Evolutionary conservation across 768 basidiomycete species (phyloP).

Genomic region (Crucibulum laeve): DNA sequence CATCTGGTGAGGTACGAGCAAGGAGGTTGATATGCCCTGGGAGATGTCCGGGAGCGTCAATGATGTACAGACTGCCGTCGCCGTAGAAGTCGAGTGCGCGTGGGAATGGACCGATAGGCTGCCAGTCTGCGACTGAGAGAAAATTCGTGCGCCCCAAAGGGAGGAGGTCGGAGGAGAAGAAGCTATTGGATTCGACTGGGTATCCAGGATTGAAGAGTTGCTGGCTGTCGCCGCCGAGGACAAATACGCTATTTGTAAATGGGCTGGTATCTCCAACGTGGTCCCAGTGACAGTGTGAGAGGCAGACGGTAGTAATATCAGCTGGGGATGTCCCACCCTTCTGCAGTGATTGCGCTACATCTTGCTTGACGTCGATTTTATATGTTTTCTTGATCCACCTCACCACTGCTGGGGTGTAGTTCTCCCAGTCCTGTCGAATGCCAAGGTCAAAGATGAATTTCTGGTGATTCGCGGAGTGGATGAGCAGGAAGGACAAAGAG

Average conservation of each 20-base stretch:
- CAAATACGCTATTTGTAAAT: conserved; percentile 41
- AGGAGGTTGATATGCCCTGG: conserved; percentile 51
- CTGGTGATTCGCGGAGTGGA: conserved; percentile 34
- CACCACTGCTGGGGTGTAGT: conserved; percentile 28
- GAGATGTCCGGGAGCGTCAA: conserved; percentile 56
- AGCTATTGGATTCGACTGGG: conserved; percentile 32
- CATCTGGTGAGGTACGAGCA: conserved; percentile 47
- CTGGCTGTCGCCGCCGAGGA: conserved; percentile 39
- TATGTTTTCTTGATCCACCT: conserved; percentile 19
- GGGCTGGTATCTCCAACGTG: conserved; percentile 42
- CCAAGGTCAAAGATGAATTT: conserved; percentile 55
- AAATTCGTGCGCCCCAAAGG: conserved; percentile 34
- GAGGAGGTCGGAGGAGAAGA: conserved; percentile 26
- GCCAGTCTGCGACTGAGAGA: conserved; percentile 25
- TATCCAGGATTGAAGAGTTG: conserved; percentile 33
- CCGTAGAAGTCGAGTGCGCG: conserved; percentile 47
- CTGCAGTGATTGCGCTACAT: conserved; percentile 40
- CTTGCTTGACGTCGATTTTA: conserved; percentile 25
- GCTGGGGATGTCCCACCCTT: conserved; percentile 41
- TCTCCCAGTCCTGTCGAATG: conserved; percentile 41
- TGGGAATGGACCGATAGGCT: conserved; percentile 46
- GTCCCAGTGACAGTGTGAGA: conserved; percentile 56
- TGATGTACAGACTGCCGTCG: conserved; percentile 57
- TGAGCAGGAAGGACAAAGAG: conserved; percentile 47
- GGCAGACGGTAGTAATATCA: conserved; percentile 37